Evolutionary conservation across 345 rosid species (phyloP).

Genomic region (Citrus inodora): DNA sequence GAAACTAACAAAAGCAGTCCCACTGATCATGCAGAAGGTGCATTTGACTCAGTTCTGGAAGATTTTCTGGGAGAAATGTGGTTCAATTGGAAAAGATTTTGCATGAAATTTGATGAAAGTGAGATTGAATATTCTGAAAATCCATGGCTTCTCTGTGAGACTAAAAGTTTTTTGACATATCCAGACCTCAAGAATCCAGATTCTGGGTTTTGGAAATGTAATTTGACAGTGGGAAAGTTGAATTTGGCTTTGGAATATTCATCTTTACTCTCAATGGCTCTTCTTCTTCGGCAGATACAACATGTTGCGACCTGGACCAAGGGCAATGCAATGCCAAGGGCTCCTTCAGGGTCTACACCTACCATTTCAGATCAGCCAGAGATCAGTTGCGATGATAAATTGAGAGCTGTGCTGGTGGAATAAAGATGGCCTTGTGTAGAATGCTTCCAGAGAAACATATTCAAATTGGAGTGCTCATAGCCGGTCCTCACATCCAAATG

Average conservation of each 20-base stretch:
- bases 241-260: conserved; percentile 47
- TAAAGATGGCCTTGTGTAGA: conserved; percentile 43
- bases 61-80: conserved; percentile 57
- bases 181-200: conserved; percentile 37
- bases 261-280: conserved; percentile 46
- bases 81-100: conserved; percentile 52
- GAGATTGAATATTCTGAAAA: conserved; percentile 44
- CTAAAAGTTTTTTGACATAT: conserved; percentile 46
- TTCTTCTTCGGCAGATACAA: conserved; percentile 56
- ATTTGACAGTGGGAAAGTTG: conserved; percentile 62
- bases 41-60: conserved; percentile 32
- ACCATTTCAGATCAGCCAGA: conserved; percentile 31
- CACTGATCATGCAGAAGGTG: conserved; percentile 34
- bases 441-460: conserved; percentile 63
- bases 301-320: conserved; percentile 36
- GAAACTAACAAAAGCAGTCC: conserved; percentile 26
- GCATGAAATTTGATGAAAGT: conserved; percentile 40
- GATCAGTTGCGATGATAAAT: conserved; percentile 33
- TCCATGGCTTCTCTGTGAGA: conserved; percentile 67
- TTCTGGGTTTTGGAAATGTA: conserved; percentile 61
- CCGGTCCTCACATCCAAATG: conserved; percentile 63
- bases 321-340: conserved; percentile 26
- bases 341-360: conserved; percentile 26
- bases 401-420: conserved; percentile 31
- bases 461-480: conserved; percentile 62